Conservation (phyloP, 345 rosid genomes). For the Corymbia maculata region DNA sequence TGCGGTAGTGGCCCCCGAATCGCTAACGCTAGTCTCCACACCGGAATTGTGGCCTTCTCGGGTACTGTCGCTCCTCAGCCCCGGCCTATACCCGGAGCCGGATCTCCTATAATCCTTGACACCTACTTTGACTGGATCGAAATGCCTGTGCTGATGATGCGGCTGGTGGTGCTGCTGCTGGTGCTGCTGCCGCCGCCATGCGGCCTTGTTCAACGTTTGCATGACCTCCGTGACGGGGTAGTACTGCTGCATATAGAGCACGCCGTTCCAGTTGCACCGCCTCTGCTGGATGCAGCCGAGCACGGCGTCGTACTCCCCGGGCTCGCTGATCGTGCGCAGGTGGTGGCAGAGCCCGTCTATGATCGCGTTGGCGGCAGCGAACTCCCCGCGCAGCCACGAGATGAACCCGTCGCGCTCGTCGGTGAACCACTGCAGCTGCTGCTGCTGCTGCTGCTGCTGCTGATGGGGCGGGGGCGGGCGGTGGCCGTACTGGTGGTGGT, state of each 20-base stretch:
- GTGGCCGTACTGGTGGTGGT: slow-evolving; percentile 7
- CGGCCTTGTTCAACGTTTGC: slow-evolving; percentile 57
- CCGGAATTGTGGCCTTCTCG: slow-evolving; percentile 29
- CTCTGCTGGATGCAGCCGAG: slow-evolving; percentile 56
- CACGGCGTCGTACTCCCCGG: slow-evolving; percentile 59
- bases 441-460: slow-evolving; percentile 10
- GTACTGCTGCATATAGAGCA: slow-evolving; percentile 79
- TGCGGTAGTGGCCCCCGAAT: not conserved
- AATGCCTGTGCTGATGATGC: slow-evolving; percentile 7
- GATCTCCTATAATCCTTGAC: slow-evolving; percentile 54
- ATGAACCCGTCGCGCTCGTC: slow-evolving; percentile 81
- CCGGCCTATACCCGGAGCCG: slow-evolving; percentile 22
- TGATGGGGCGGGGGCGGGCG: slow-evolving; percentile 6
- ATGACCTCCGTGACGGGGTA: slow-evolving; percentile 50
- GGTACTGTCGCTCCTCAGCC: slow-evolving; percentile 19
- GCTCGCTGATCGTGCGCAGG: slow-evolving; percentile 49
- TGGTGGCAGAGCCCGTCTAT: slow-evolving; percentile 74
- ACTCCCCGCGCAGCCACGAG: slow-evolving; percentile 82
- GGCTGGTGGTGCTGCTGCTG: not conserved
- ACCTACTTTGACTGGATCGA: slow-evolving; percentile 48
- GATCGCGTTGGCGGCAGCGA: slow-evolving; percentile 91
- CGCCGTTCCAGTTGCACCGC: slow-evolving; percentile 69
- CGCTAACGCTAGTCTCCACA: slow-evolving; percentile 22
- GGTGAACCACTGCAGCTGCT: slow-evolving; percentile 35
- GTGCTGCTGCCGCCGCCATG: slow-evolving; percentile 28